These are phyloP conservation scores for Lophiotrema nucula DNA, from an alignment of 495 filamentous ascomycete species.

Conservation along the genomic window DNA sequence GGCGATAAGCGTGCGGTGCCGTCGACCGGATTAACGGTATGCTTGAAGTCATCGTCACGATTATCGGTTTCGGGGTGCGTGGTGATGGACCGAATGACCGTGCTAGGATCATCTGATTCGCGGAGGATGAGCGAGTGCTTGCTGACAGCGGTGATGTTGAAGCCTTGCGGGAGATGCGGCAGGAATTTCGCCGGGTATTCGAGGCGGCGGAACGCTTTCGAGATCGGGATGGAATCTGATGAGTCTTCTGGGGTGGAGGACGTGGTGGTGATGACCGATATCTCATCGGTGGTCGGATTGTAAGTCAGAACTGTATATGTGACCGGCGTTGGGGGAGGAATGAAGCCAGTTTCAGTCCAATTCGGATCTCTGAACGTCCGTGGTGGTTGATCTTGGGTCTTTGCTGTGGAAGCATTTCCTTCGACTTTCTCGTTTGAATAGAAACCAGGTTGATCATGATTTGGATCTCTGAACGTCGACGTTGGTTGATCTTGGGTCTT, in stretches of 20 bases:
- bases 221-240: constrained; percentile 7
- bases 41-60: background rate
- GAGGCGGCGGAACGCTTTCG: constrained; percentile 11
- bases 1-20: constrained; percentile 10
- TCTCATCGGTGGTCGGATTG: constrained; percentile 10
- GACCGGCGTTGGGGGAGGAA: background rate
- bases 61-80: background rate
- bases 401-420: too few species aligned
- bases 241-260: background rate
- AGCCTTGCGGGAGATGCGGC: constrained; percentile 17
- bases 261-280: constrained; percentile 3
- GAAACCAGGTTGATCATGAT: too few species aligned
- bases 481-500: too few species aligned
- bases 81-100: background rate
- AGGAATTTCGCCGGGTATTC: constrained; percentile 17
- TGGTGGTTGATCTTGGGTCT: too few species aligned
- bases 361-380: background rate
- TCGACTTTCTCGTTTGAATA: too few species aligned
- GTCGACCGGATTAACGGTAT: constrained; percentile 8
- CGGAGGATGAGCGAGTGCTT: constrained; percentile 21
- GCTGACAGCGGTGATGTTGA: constrained; percentile 7
- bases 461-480: too few species aligned
- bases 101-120: background rate
- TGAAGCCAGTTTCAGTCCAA: background rate
- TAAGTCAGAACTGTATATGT: constrained; percentile 20